phyloP scores from a whole-genome alignment of 2,329 filamentous ascomycete genomes.

The Sporothrix pseudoabietina region DNA sequence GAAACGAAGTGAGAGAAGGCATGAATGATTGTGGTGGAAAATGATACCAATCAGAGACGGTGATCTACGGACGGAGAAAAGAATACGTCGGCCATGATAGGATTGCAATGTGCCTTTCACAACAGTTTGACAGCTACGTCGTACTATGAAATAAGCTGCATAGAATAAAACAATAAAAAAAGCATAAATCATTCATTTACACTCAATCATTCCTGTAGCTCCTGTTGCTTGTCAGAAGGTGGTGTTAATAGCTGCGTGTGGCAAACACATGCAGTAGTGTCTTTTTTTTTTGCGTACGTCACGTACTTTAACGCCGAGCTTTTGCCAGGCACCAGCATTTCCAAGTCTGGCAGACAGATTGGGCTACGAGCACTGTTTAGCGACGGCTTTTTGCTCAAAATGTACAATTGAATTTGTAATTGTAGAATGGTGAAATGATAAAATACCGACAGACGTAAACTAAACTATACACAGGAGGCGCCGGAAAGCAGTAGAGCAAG shows the following conservation, averaged over 20 bases:
- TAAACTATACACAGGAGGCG: neutral
- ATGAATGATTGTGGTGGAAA: neutral
- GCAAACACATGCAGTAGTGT: neutral
- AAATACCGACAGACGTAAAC: neutral
- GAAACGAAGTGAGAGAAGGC: neutral
- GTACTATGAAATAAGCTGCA: neutral
- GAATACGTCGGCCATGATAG: neutral
- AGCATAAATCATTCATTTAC: neutral
- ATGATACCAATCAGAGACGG: neutral
- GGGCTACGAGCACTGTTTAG: neutral
- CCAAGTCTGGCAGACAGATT: neutral
- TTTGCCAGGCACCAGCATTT: slow-evolving; percentile 29
- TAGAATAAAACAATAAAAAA: neutral
- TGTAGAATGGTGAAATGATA: slow-evolving; percentile 26
- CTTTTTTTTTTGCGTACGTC: slow-evolving; percentile 18
- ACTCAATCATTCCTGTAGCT: slow-evolving; percentile 17
- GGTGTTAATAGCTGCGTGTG: neutral
- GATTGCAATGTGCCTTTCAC: neutral
- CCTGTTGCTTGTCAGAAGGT: neutral
- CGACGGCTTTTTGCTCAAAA: neutral
- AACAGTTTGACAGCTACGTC: neutral
- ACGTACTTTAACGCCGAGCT: slow-evolving; percentile 11
- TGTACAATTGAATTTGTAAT: neutral
- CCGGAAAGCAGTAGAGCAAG: neutral
- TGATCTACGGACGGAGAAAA: neutral